Percentiles rank a stretch among this genome's conserved stretches.
phyloP scores from a whole-genome alignment of 192 early-diverging fungal genomes.

The Anaeromyces robustus region DNA sequence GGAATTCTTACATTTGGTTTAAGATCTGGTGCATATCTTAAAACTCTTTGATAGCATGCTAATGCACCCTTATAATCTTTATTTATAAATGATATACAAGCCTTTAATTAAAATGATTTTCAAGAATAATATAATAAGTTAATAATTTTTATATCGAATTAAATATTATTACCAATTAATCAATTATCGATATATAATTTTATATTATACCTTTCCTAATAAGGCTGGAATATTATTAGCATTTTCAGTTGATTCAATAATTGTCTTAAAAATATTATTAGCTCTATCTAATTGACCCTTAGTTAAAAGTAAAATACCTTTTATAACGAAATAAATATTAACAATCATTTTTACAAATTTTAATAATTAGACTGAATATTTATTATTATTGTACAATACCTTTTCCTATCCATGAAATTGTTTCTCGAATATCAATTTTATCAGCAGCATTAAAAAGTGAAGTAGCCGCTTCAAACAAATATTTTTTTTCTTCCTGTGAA shows the following conservation, averaged over 20 bases:
- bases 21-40: conserved; percentile 35
- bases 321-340: too few relatives aligned
- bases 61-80: conserved; percentile 56
- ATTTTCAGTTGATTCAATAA: conserved; percentile 13
- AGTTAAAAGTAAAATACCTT: conserved; percentile 37
- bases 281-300: conserved; percentile 38
- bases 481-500: conserved; percentile 19
- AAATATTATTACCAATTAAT: too few relatives aligned
- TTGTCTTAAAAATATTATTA: conserved; percentile 25
- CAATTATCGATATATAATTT: too few relatives aligned
- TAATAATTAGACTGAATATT: too few relatives aligned
- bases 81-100: conserved; percentile 36
- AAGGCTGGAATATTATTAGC: conserved; percentile 27
- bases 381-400: conserved; percentile 19
- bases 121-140: too few relatives aligned
- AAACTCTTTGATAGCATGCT: conserved; percentile 56
- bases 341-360: too few relatives aligned
- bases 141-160: too few relatives aligned
- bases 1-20: conserved; percentile 60
- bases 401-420: conserved; percentile 56
- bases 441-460: conserved; percentile 61
- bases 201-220: conserved; percentile 45
- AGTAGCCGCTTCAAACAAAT: conserved; percentile 49
- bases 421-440: conserved; percentile 48
- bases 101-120: conserved; percentile 10